Conservation (phyloP, 768 basidiomycete species). For the Obba rivulosa region DNA sequence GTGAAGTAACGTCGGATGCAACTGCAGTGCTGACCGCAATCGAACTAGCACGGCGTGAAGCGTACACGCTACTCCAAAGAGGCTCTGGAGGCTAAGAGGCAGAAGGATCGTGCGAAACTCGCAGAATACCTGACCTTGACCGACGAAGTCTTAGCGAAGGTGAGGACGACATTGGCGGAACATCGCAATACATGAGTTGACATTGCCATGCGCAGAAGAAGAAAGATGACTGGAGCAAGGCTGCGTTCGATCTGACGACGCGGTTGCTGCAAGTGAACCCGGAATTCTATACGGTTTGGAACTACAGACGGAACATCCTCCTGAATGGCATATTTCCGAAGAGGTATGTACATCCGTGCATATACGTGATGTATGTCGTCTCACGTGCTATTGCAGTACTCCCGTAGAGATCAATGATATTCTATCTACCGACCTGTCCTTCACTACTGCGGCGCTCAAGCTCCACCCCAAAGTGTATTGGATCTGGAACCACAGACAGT, state of each 20-base stretch:
- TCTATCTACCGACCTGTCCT: constrained; percentile 66
- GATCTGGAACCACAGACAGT: constrained; percentile 97
- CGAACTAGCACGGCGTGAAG: constrained; percentile 63
- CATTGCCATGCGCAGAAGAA: constrained; percentile 50
- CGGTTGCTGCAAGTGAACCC: constrained; percentile 79
- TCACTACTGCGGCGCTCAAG: constrained; percentile 79
- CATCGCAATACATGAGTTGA: constrained; percentile 7
- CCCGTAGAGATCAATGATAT: constrained; percentile 55
- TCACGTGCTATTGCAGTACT: constrained; percentile 37
- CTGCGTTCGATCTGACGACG: constrained; percentile 77
- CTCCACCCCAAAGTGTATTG: constrained; percentile 93
- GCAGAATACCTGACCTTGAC: constrained; percentile 67
- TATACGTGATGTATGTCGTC: not conserved
- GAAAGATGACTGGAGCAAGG: constrained; percentile 56
- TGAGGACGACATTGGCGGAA: constrained; percentile 21
- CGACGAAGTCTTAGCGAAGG: constrained; percentile 58
- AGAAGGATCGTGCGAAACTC: constrained; percentile 72
- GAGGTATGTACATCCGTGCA: constrained; percentile 39
- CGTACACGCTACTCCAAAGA: constrained; percentile 54
- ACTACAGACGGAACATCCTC: constrained; percentile 82
- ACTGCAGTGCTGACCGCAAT: not conserved
- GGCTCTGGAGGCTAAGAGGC: constrained; percentile 58
- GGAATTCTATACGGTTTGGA: constrained; percentile 97
- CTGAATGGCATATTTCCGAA: constrained; percentile 62
- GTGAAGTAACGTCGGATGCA: too few relatives aligned